Percentiles rank a stretch among this genome's conserved stretches.
Evolutionary conservation across 257 asterid genomes (phyloP).

Genomic region (Nicotiana sylvestris): DNA sequence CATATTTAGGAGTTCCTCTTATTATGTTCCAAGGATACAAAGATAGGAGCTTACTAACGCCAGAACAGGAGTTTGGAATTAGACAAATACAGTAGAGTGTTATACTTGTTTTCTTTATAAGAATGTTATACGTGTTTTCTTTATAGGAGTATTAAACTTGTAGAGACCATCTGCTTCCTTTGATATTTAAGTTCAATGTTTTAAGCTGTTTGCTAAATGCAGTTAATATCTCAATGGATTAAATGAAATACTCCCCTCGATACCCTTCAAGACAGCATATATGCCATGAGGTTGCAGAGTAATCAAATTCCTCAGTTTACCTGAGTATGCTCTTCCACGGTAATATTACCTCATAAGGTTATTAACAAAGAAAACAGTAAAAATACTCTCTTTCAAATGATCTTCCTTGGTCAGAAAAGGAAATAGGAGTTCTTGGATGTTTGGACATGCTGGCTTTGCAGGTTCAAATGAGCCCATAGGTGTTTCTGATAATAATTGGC

Average conservation of each 20-base stretch:
- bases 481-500: background rate
- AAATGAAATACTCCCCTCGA: background rate
- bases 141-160: background rate
- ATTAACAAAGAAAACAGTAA: background rate
- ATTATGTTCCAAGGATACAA: background rate
- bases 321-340: background rate
- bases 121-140: too few species aligned
- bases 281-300: background rate
- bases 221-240: background rate
- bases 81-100: background rate
- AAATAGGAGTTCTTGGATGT: background rate
- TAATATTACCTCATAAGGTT: background rate
- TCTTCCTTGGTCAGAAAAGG: background rate
- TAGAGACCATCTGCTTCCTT: background rate
- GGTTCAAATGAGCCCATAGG: background rate
- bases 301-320: background rate
- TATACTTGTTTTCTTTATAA: background rate
- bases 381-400: background rate
- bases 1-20: background rate
- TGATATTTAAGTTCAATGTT: background rate
- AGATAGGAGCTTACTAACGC: background rate
- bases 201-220: background rate
- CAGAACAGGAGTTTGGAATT: background rate
- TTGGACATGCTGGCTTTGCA: background rate
- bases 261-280: conserved; percentile 5